phyloP scores from a whole-genome alignment of 805 yeast species.

The Trichomonascus vanleenenianus region DNA sequence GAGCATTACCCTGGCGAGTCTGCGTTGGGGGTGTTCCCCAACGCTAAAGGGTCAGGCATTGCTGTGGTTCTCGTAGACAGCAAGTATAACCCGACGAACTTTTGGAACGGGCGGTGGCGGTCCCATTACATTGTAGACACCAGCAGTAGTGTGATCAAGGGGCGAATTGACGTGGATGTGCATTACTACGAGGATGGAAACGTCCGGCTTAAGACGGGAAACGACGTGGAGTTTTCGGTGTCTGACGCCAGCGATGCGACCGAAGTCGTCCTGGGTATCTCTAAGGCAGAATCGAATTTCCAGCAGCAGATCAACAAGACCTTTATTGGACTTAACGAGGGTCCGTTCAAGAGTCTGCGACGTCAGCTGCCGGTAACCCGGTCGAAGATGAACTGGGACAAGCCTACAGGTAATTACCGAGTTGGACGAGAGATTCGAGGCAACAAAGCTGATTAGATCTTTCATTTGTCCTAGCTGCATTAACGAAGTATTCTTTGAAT shows the following conservation, averaged over 20 bases:
- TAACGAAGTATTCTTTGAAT: too few species aligned
- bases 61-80: conserved; percentile 60
- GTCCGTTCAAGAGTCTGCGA: conserved; percentile 73
- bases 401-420: conserved; percentile 78
- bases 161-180: conserved; percentile 58
- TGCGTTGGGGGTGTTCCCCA: conserved; percentile 38
- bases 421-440: conserved; percentile 44
- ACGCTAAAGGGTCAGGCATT: conserved; percentile 22
- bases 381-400: conserved; percentile 83
- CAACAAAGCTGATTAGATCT: too few species aligned
- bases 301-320: conserved; percentile 54
- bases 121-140: conserved; percentile 48
- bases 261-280: conserved; percentile 39
- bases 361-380: conserved; percentile 90
- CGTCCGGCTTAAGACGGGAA: conserved; percentile 52
- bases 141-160: conserved; percentile 34
- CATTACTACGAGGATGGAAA: conserved; percentile 97
- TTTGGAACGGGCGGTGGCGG: conserved; percentile 85
- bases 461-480: too few species aligned
- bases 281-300: conserved; percentile 47
- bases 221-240: conserved; percentile 9
- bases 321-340: conserved; percentile 68
- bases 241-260: conserved; percentile 18
- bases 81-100: conserved; percentile 65
- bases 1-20: conserved; percentile 61